Evolutionary conservation across 768 basidiomycete species (phyloP), one percentile per base, ranked within the genome.

Genomic region (Amanita polypyramis): DNA sequence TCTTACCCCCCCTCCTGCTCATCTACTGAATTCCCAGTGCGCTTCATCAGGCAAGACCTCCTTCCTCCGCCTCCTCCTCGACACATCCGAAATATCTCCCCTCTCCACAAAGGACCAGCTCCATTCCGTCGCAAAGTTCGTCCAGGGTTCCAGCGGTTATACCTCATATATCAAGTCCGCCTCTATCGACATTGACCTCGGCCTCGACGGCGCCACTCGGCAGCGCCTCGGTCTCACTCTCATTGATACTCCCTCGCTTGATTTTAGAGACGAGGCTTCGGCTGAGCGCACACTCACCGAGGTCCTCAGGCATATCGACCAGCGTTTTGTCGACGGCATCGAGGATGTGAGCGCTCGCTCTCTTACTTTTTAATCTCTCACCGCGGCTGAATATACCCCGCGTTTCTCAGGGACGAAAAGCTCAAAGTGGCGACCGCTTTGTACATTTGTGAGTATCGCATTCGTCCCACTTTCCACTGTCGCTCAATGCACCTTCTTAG

Each of bases 61-160:
- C 52, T 85, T 92, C 60, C 81, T 90, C 60, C 79, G 86, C 49
- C 83, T 90, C 58, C 73, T 92, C 54, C 77, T 90, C 63, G 86
- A 89, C 70, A 87, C 89, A 54, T 76, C 76, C 69, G 69, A 76
- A 60, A 70, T 90, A 58, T 75, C 85, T 11, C 67, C 73, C 34
- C 61, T 69, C 17, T 75, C 79, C 46, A 70, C 76, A 41, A 80
- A 79, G 59, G 85, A 86, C 59, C 86, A 91, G 70, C 78, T 86
- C 55, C 76, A 77, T 45, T 80, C 79, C 59, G 79, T 87, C 61
- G 86, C 86, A 55, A 84, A 82, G 66, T 88, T 90, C 65, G 81
- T 86, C 14, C 85, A 86, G 59, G 82, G 80, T 45, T 83, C 66
- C 68, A 77, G 70, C 54, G 74, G 77, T 32, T 83, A 82, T 62